Conservation (phyloP, 2,329 filamentous ascomycete species). For the Cercospora citrullina region DNA sequence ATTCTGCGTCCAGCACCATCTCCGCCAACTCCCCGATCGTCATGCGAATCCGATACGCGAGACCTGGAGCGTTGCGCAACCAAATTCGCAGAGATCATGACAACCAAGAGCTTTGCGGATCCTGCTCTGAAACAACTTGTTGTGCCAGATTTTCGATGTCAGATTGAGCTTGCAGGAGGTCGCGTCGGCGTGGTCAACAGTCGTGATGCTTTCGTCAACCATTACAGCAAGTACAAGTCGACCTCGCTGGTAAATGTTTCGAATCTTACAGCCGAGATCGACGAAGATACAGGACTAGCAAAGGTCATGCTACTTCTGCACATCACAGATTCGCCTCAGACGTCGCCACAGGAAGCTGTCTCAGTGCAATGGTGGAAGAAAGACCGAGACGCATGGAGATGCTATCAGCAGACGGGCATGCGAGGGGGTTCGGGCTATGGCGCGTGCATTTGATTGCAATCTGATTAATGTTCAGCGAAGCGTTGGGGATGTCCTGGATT, state of each 20-base stretch:
- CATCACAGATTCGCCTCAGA: not conserved
- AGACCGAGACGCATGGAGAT: constrained; percentile 20
- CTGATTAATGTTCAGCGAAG: not conserved
- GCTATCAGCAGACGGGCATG: constrained; percentile 21
- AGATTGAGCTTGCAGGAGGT: constrained; percentile 9
- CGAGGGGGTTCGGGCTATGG: constrained; percentile 17
- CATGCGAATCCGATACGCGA: not conserved
- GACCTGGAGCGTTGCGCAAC: constrained; percentile 11
- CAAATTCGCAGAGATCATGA: constrained; percentile 12
- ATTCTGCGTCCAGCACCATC: constrained; percentile 23
- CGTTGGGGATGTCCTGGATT: not conserved
- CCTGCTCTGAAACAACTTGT: constrained; percentile 8
- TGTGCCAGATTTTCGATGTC: constrained; percentile 14
- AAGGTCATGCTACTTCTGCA: constrained; percentile 21
- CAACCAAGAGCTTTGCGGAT: constrained; percentile 3
- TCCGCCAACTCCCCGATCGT: not conserved
- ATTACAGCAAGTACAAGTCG: constrained; percentile 5
- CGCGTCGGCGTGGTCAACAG: not conserved
- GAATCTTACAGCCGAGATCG: constrained; percentile 16
- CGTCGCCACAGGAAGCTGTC: constrained; percentile 14
- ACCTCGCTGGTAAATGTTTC: constrained; percentile 10
- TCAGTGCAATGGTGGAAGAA: constrained; percentile 18
- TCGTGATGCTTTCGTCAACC: constrained; percentile 8
- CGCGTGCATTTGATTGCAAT: constrained; percentile 10
- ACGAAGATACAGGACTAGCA: constrained; percentile 17